Percentiles rank a stretch among this genome's conserved stretches.
phyloP scores from a whole-genome alignment of 768 basidiomycete species.

The Lactifluus subvellereus region DNA sequence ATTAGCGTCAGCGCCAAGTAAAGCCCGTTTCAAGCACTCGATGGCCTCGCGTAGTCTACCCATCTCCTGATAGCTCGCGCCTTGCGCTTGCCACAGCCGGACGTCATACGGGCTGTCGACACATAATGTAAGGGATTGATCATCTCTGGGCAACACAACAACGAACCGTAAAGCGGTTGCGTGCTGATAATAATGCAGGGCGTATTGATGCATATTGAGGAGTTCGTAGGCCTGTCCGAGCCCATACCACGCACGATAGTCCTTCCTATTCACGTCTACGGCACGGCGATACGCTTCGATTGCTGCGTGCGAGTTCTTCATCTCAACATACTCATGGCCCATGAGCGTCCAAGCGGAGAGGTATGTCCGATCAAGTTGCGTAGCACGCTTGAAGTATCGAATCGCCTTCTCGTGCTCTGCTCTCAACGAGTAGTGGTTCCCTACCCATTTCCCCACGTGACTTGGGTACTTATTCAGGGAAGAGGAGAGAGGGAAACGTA shows the following conservation, averaged over 20 bases:
- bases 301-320: conserved; percentile 99
- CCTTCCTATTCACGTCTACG: conserved; percentile 92
- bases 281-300: conserved; percentile 97
- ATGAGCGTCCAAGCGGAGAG: conserved; percentile 97
- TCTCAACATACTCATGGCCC: conserved; percentile 98
- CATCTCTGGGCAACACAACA: not conserved
- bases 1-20: conserved; percentile 72
- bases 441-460: conserved; percentile 36
- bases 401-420: conserved; percentile 95
- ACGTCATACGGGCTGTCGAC: conserved; percentile 82
- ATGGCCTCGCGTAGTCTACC: conserved; percentile 86
- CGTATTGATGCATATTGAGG: conserved; percentile 94
- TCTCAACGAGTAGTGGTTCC: conserved; percentile 95
- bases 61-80: conserved; percentile 89
- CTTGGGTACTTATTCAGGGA: not conserved
- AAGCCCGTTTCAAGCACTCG: conserved; percentile 85
- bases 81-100: conserved; percentile 93
- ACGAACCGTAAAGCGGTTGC: conserved; percentile 84
- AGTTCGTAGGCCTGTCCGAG: conserved; percentile 97
- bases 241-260: conserved; percentile 98
- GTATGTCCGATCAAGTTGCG: conserved; percentile 92
- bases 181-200: conserved; percentile 92
- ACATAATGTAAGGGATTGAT: not conserved
- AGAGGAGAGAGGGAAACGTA: conserved; percentile 34
- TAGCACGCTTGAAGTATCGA: conserved; percentile 89